Percentiles rank a stretch among this genome's conserved stretches.
Evolutionary conservation across 495 filamentous ascomycete genomes (phyloP).

Genomic region (Tuber indicum): DNA sequence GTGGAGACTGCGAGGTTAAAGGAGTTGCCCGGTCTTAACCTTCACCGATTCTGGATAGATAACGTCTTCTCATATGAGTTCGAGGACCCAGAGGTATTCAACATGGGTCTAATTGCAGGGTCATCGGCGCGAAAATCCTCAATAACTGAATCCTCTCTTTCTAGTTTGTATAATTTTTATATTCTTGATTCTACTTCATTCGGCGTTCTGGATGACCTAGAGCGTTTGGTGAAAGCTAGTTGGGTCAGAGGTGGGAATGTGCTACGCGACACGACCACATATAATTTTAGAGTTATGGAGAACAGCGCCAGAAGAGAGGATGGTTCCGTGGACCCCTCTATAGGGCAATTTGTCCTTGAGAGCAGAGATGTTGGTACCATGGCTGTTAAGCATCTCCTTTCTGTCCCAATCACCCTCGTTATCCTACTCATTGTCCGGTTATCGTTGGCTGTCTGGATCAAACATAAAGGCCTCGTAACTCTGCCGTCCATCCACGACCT

Average conservation of each 20-base stretch:
- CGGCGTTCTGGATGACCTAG: not conserved
- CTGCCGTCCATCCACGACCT: too few relatives aligned
- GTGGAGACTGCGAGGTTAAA: not conserved
- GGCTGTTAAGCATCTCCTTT: not conserved
- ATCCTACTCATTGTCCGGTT: not conserved
- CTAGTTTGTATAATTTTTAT: not conserved
- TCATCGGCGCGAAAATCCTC: not conserved
- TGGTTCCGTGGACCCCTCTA: not conserved
- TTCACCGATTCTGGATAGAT: not conserved
- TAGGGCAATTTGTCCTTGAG: not conserved
- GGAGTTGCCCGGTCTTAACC: not conserved
- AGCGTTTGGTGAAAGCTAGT: not conserved
- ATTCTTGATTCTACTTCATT: not conserved
- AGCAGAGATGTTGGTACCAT: not conserved
- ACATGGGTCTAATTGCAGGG: not conserved
- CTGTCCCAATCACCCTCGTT: not conserved
- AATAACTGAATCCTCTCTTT: too few relatives aligned
- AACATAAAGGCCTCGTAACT: too few relatives aligned
- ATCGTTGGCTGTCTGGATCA: too few relatives aligned
- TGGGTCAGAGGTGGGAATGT: not conserved
- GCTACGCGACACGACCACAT: not conserved
- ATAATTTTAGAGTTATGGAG: not conserved
- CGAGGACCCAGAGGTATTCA: rapidly evolving
- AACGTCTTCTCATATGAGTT: not conserved
- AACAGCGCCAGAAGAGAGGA: not conserved